Percentiles rank a stretch among this genome's conserved stretches.
These are phyloP conservation scores for Scleroderma bovista DNA, from an alignment of 768 basidiomycete genomes.

Conservation along the genomic window DNA sequence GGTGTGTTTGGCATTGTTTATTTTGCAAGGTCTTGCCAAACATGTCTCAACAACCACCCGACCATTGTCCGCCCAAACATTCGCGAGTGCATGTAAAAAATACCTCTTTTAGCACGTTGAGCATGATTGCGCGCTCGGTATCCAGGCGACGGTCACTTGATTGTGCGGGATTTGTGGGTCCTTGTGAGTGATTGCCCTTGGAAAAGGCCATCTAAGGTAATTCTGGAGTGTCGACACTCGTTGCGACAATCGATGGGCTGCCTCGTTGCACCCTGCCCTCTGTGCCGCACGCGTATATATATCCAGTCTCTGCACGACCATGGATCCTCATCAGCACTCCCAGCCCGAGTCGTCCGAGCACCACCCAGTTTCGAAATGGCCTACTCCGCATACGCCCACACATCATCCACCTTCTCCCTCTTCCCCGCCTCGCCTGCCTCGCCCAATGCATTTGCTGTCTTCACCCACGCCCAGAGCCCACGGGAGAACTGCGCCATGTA, in stretches of 20 bases:
- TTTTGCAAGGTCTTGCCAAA: constrained; percentile 8
- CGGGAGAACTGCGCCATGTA: constrained; percentile 36
- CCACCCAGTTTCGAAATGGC: neutral
- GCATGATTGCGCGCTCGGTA: constrained; percentile 3
- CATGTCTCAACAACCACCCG: constrained; percentile 12
- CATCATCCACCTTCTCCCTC: constrained; percentile 15
- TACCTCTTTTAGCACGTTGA: constrained; percentile 2
- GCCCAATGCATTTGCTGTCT: constrained; percentile 32
- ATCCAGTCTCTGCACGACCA: constrained; percentile 3
- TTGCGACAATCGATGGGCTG: neutral
- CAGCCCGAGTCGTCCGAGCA: constrained; percentile 1
- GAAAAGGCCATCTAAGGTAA: constrained; percentile 5
- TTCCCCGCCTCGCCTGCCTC: constrained; percentile 24
- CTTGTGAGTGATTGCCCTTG: neutral
- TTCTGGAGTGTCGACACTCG: constrained; percentile 2
- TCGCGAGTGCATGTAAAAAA: neutral
- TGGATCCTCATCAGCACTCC: neutral
- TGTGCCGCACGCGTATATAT: constrained; percentile 6
- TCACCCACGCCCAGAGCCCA: constrained; percentile 31
- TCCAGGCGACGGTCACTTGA: constrained; percentile 2
- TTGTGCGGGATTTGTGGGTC: neutral
- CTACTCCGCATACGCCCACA: constrained; percentile 24
- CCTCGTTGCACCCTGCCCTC: neutral
- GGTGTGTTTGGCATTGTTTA: constrained; percentile 16
- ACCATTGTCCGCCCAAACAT: constrained; percentile 5